phyloP scores from a whole-genome alignment of 2,329 filamentous ascomycete species.

The Periconia sp. region DNA sequence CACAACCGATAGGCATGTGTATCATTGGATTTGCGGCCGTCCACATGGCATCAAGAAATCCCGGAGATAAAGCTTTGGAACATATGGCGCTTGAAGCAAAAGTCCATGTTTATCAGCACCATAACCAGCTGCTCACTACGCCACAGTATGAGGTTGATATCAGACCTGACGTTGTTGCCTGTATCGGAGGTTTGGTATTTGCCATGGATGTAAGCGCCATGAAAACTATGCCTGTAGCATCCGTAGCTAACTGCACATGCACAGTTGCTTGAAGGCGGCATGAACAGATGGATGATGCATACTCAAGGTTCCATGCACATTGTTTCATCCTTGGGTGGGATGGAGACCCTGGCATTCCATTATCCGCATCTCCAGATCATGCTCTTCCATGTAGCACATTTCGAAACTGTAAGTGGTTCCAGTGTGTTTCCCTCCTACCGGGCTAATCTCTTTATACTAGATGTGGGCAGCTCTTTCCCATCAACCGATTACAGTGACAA shows the following conservation, averaged over 20 bases:
- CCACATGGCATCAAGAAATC: constrained; percentile 21
- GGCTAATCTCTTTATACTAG: neutral
- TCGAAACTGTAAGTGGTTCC: neutral
- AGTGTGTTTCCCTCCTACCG: neutral
- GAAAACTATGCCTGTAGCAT: neutral
- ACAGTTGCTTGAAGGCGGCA: constrained; percentile 22
- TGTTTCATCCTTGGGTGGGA: constrained; percentile 19
- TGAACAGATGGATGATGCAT: constrained; percentile 21
- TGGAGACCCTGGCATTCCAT: constrained; percentile 17
- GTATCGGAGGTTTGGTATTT: constrained; percentile 17
- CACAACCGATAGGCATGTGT: constrained; percentile 19
- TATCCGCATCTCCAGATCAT: constrained; percentile 22
- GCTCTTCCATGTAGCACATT: constrained; percentile 9
- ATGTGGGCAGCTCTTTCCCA: constrained; percentile 17
- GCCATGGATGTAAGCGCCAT: constrained; percentile 24
- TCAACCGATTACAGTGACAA: constrained; percentile 12
- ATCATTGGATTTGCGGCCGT: constrained; percentile 24
- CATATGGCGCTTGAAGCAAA: constrained; percentile 23
- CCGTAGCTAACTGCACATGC: neutral
- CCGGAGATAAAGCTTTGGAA: constrained; percentile 13
- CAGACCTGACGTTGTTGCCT: constrained; percentile 18
- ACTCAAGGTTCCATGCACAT: constrained; percentile 17
- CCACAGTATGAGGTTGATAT: constrained; percentile 12
- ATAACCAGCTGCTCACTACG: constrained; percentile 14
- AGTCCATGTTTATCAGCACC: constrained; percentile 18